phyloP scores from a whole-genome alignment of 352 stramenopile species.

The Pythium monospermum region DNA sequence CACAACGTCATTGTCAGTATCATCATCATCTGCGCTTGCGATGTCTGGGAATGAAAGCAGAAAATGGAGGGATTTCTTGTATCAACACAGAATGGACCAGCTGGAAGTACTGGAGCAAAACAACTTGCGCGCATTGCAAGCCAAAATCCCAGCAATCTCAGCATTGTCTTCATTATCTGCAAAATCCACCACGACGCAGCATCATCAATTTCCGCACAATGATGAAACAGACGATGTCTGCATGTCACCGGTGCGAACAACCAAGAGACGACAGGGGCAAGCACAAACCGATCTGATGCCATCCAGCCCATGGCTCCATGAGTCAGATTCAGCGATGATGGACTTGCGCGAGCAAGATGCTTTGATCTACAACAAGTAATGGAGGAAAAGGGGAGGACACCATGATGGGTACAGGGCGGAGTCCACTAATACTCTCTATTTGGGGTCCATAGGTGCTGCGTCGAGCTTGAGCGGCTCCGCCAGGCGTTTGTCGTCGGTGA shows the following conservation, averaged over 20 bases:
- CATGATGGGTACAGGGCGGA: too few relatives aligned
- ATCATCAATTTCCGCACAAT: not conserved
- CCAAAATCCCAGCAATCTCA: constrained; percentile 21
- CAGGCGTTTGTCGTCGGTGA: constrained; percentile 30
- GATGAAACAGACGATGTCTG: constrained; percentile 2
- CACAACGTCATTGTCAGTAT: not conserved
- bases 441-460: constrained; percentile 21
- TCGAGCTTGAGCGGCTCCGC: constrained; percentile 32
- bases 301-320: constrained; percentile 29
- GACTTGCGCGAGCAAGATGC: constrained; percentile 34
- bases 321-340: constrained; percentile 24
- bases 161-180: constrained; percentile 2
- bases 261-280: not conserved
- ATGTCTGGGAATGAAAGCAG: not conserved
- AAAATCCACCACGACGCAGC: not conserved
- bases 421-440: too few relatives aligned
- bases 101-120: constrained; percentile 18
- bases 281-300: not conserved
- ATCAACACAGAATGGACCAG: constrained; percentile 24
- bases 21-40: constrained; percentile 1
- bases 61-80: constrained; percentile 23
- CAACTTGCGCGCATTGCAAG: constrained; percentile 22
- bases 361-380: constrained; percentile 41
- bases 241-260: constrained; percentile 9
- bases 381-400: too few relatives aligned